Percentiles rank a stretch among this genome's conserved stretches.
Evolutionary conservation across 108 stramenopile species (phyloP).

Genomic region (Poteriospumella lacustris): DNA sequence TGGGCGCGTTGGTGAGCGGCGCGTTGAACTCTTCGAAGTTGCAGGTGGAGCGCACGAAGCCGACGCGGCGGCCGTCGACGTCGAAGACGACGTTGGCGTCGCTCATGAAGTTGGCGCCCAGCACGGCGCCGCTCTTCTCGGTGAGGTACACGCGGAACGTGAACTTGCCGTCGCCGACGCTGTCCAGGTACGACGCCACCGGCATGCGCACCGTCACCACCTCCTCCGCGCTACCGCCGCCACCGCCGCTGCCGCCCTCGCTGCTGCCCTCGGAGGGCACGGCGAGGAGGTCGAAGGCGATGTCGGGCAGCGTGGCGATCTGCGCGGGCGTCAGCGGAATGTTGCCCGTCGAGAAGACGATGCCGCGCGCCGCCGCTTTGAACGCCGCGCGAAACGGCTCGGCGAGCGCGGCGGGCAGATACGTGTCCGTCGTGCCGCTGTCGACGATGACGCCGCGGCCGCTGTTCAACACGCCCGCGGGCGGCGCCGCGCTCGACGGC

Average conservation of each 20-base stretch:
- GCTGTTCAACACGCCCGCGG: conserved; percentile 24
- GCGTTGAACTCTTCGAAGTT: conserved; percentile 4
- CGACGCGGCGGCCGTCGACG: neutral
- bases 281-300: no score
- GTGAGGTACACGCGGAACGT: conserved; percentile 10
- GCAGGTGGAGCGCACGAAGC: conserved; percentile 3
- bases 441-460: conserved; percentile 49
- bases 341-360: neutral
- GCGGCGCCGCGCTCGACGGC: no score
- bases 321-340: neutral
- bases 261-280: no score
- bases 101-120: conserved; percentile 37
- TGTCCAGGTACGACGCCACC: neutral
- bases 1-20: neutral
- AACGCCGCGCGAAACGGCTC: conserved; percentile 37
- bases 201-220: conserved; percentile 3
- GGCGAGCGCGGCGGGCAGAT: conserved; percentile 35
- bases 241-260: no score
- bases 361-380: conserved; percentile 21
- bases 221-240: no score
- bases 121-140: neutral
- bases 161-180: neutral
- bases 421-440: conserved; percentile 58
- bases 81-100: conserved; percentile 32
- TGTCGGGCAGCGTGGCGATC: conserved; percentile 8